Evolutionary conservation across 1,284 basidiomycete genomes (phyloP), one percentile per base, ranked within the genome.

Genomic region (Takashimella koratensis): DNA sequence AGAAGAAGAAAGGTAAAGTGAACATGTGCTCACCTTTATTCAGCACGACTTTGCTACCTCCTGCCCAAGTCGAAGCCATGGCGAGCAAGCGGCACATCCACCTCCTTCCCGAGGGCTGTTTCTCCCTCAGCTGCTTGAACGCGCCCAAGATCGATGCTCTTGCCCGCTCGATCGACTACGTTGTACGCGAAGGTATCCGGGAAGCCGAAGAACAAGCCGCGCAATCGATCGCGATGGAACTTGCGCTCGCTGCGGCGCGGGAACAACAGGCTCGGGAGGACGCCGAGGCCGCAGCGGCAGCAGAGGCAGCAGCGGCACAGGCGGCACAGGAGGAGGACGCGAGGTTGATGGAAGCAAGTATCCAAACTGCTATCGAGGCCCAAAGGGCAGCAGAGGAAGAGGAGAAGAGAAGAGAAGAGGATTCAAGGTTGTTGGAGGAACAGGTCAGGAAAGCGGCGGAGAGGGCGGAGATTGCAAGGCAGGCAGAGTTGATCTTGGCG

Each of bases 81-180:
- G 65, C 67, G 0, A 25, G 55, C 20, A 70, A 70, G 51, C 71
- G 70, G 3, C 66, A 73, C 43, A 63, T 76, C 45, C 68, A 73
- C 49, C 62, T 76, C 11, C 63, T 75, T 2, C 70, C 71, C 6
- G 67, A 71, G 21, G 68, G 70, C 16, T 73, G 68, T 48, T 66
- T 76, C 52, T 71, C 70, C 10, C 68, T 76, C 8, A 73, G 72
- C 1, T 73, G 66, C 43, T 59, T 76, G 4, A 75, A 75, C 52
- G 68, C 67, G 4, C 43, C 59, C 4, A 72, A 72, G 53, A 73
- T 76, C 50, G 73, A 76, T 27, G 43, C 57, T 8, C 63, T 76
- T 5, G 68, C 71, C 2, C 58, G 66, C 4, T 57, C 60, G 1
- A 69, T 76, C 45, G 75, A 76, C 54, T 60, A 57, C 10, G 68